phyloP scores from a whole-genome alignment of 371 early-diverging fungal genomes.

The Mucor velutinosus region DNA sequence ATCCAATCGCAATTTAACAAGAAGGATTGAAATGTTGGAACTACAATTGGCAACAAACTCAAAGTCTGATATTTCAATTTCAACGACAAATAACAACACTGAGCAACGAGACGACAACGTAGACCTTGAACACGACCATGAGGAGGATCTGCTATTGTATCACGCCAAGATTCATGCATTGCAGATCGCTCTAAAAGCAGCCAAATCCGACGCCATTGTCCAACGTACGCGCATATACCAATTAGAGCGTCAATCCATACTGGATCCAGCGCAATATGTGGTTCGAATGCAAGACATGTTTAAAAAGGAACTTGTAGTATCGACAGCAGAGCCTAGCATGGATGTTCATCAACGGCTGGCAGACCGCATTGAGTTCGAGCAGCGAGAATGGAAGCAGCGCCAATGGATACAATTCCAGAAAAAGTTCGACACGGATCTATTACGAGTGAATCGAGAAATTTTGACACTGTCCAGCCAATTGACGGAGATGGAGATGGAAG shows the following conservation, averaged over 20 bases:
- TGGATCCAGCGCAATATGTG: neutral
- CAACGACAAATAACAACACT: neutral
- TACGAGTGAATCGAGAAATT: conserved; percentile 19
- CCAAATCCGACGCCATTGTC: conserved; percentile 9
- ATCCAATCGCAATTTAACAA: neutral
- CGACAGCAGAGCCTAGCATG: neutral
- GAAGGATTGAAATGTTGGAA: conserved; percentile 13
- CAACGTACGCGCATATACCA: conserved; percentile 15
- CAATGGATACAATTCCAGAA: conserved; percentile 6
- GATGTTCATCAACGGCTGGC: conserved; percentile 1
- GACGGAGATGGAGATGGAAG: conserved; percentile 24
- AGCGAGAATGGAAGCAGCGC: conserved; percentile 9
- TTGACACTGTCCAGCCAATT: conserved; percentile 15
- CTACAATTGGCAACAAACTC: neutral
- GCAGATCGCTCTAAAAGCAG: conserved; percentile 13
- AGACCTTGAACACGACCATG: neutral
- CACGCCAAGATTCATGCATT: conserved; percentile 4
- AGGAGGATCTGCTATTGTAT: neutral
- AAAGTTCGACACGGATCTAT: conserved; percentile 8
- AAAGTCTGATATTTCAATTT: neutral
- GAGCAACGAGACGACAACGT: neutral
- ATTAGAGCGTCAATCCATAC: conserved; percentile 12
- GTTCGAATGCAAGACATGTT: conserved; percentile 10
- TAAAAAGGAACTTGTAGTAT: neutral
- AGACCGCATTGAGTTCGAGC: conserved; percentile 15